Conservation (phyloP, 495 filamentous ascomycete species). For the Pseudoneurospora amorphoporcata region DNA sequence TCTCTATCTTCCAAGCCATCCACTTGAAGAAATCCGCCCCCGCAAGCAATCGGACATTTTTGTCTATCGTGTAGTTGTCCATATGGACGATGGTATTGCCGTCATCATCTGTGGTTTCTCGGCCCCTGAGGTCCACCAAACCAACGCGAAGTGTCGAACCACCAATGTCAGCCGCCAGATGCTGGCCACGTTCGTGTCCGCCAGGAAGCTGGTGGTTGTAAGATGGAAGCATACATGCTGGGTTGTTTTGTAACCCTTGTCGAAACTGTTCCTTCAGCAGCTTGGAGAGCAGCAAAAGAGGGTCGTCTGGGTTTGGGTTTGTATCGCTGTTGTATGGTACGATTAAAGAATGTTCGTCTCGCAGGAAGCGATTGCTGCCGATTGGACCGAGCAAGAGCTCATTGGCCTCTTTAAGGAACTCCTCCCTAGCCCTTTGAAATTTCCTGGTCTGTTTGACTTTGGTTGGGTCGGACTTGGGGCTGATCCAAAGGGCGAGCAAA, state of each 20-base stretch:
- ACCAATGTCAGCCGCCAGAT: slow-evolving; percentile 52
- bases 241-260: slow-evolving; percentile 33
- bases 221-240: slow-evolving; percentile 48
- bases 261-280: slow-evolving; percentile 38
- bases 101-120: slow-evolving; percentile 15
- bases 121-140: slow-evolving; percentile 54
- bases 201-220: slow-evolving; percentile 63
- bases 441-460: neutral
- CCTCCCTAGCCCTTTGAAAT: slow-evolving; percentile 3
- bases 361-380: slow-evolving; percentile 2
- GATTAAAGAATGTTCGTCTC: neutral
- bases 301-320: slow-evolving; percentile 5
- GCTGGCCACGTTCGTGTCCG: slow-evolving; percentile 58
- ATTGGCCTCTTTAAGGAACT: slow-evolving; percentile 28
- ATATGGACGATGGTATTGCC: slow-evolving; percentile 35
- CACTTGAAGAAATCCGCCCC: slow-evolving; percentile 61
- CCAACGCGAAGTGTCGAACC: slow-evolving; percentile 75
- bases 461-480: slow-evolving; percentile 19
- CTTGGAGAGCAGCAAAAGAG: slow-evolving; percentile 28
- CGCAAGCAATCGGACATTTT: slow-evolving; percentile 30
- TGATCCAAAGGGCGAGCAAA: slow-evolving; percentile 39
- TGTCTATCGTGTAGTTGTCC: slow-evolving; percentile 41
- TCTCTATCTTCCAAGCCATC: slow-evolving; percentile 70
- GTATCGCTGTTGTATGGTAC: neutral
- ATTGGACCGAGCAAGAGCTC: slow-evolving; percentile 28